Base-by-base conservation (phyloP, 805 yeast genomes). In the Starmerella floris region DNA sequence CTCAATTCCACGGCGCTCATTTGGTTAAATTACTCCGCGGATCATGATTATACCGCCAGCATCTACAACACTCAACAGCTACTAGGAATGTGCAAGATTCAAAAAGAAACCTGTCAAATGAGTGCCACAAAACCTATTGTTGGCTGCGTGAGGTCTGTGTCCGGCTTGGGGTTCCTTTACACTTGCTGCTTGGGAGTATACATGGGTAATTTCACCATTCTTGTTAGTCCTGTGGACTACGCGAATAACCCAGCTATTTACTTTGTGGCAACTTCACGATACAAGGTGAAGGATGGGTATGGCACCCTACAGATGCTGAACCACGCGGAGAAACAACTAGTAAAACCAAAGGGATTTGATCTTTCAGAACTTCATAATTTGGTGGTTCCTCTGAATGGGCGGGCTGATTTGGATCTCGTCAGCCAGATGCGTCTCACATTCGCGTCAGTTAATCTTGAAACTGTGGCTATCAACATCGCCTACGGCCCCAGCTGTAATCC, bases 61-160 rank as follows among this genome's bases (percentile, higher is more conserved):
- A 64, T 65, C 17, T 60, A 73, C 48, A 75, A 74, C 21, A 91
- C 82, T 57, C 63, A 68, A 32, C 71, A 74, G 39, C 64, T 91
- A 11, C 61, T 87, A 51, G 79, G 83, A 2, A 72, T 83, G 59
- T 85, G 96, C 61, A 84, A 87, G 54, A 81, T 83, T 19, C 71
- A 84, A 56, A 88, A 91, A 53, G 96, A 88, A 57, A 88, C 97
- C 0, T 83, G 95, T 55, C 88, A 83, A 47, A 67, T 91, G 62
- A 70, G 78, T 13, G 72, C 81, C 31, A 69, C 72, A 27, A 73
- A 75, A 32, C 79, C 95, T 0, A 66, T 91, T 5, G 68, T 88
- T 33, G 94, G 95, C 0, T 77, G 95, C 59, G 93, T 83, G 8
- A 74, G 93, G 35, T 88, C 87, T 51, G 74, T 83, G 1, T 62